A percentile compares a stretch with the other conserved stretches of the same genome.
Conservation (phyloP, 2,329 filamentous ascomycete species). For the Ilyonectria destructans region DNA sequence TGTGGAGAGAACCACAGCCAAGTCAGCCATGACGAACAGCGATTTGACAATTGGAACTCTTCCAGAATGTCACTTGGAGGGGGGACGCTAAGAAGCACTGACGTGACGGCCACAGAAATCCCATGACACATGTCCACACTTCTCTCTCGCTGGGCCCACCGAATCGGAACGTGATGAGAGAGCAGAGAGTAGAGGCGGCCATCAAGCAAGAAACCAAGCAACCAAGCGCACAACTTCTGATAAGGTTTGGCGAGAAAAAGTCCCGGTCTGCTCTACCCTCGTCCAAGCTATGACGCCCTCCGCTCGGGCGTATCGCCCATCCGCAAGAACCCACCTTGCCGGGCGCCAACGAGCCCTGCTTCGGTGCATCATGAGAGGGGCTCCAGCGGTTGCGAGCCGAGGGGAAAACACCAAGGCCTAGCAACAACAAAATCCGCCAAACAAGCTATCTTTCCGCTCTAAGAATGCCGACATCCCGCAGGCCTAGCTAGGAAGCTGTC, state of each 20-base stretch:
- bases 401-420: slow-evolving; percentile 16
- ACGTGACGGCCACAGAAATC: slow-evolving; percentile 46
- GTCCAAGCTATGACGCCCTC: background rate
- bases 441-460: slow-evolving; percentile 14
- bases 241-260: slow-evolving; percentile 38
- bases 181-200: slow-evolving; percentile 6
- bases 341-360: slow-evolving; percentile 12
- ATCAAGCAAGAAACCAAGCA: slow-evolving; percentile 25
- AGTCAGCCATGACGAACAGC: slow-evolving; percentile 41
- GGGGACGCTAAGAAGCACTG: slow-evolving; percentile 45
- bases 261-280: slow-evolving; percentile 2
- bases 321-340: slow-evolving; percentile 22
- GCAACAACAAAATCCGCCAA: slow-evolving; percentile 7
- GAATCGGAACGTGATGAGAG: slow-evolving; percentile 37
- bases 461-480: slow-evolving; percentile 14
- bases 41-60: slow-evolving; percentile 53
- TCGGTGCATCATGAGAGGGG: slow-evolving; percentile 25
- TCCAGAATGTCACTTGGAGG: slow-evolving; percentile 47
- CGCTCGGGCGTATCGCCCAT: slow-evolving; percentile 40
- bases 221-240: slow-evolving; percentile 31
- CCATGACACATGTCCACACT: slow-evolving; percentile 47
- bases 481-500: slow-evolving; percentile 8
- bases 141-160: slow-evolving; percentile 30
- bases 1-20: slow-evolving; percentile 34
- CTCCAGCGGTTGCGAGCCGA: slow-evolving; percentile 10